Evolutionary conservation across 352 stramenopile species (phyloP).

Genomic region (Phytophthora palmivora): DNA sequence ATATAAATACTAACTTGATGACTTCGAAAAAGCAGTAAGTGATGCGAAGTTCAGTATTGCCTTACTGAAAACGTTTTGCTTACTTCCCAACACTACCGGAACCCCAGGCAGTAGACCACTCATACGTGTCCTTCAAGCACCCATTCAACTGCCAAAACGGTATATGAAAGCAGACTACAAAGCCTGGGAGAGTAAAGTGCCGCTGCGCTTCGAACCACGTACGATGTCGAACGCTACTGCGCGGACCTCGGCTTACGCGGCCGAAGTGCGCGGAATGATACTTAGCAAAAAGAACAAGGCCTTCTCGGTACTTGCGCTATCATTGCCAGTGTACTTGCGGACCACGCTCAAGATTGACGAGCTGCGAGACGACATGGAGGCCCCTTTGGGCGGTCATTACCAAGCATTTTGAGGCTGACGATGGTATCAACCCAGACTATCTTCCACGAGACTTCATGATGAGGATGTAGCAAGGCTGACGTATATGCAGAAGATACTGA

Average conservation of each 20-base stretch:
- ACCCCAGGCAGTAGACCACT: too few species aligned
- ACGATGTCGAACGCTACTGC: neutral
- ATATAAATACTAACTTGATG: too few species aligned
- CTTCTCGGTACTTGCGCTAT: slow-evolving; percentile 12
- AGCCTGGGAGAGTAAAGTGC: slow-evolving; percentile 5
- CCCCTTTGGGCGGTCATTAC: neutral
- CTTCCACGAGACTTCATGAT: slow-evolving; percentile 4
- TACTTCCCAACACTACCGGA: too few species aligned
- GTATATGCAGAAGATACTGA: neutral
- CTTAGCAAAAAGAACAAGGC: slow-evolving; percentile 8
- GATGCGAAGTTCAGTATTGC: too few species aligned
- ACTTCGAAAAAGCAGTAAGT: too few species aligned
- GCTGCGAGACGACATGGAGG: slow-evolving; percentile 5
- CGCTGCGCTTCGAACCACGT: slow-evolving; percentile 17
- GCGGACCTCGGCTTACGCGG: neutral
- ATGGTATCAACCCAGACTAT: slow-evolving; percentile 10
- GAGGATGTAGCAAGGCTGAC: too few species aligned
- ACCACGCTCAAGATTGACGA: slow-evolving; percentile 14
- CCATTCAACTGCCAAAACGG: slow-evolving; percentile 4
- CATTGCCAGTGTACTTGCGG: slow-evolving; percentile 3
- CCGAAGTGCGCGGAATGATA: slow-evolving; percentile 4
- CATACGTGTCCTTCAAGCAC: too few species aligned
- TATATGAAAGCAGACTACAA: slow-evolving; percentile 4
- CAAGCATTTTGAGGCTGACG: slow-evolving; percentile 5
- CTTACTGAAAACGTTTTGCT: too few species aligned